A percentile compares a stretch with the other conserved stretches of the same genome.
These are phyloP conservation scores for Sporothrix humicola DNA, from an alignment of 2,329 filamentous ascomycete genomes.

Conservation along the genomic window DNA sequence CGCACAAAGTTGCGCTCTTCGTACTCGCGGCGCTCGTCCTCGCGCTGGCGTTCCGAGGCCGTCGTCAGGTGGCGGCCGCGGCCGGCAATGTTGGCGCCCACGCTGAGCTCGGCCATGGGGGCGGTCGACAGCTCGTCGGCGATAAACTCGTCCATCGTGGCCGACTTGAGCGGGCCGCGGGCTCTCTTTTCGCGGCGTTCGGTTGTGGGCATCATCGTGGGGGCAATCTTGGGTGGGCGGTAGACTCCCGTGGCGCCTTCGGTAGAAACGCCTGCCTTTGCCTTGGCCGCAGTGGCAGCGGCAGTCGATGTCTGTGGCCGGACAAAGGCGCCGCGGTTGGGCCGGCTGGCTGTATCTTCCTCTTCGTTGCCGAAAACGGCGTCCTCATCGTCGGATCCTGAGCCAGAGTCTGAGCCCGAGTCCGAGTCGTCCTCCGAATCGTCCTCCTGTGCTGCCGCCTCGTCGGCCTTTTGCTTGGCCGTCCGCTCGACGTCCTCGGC, in stretches of 20 bases:
- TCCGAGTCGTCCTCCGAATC: slow-evolving; percentile 49
- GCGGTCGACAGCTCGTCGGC: slow-evolving; percentile 80
- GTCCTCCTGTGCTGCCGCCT: slow-evolving; percentile 46
- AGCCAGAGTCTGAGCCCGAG: neutral
- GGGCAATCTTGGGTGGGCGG: slow-evolving; percentile 84
- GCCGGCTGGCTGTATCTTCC: slow-evolving; percentile 37
- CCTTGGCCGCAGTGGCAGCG: slow-evolving; percentile 10
- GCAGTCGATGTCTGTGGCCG: slow-evolving; percentile 37
- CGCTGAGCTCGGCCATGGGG: slow-evolving; percentile 83
- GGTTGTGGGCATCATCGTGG: slow-evolving; percentile 79
- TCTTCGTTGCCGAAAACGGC: slow-evolving; percentile 34
- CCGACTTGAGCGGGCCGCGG: slow-evolving; percentile 72
- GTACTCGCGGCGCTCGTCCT: slow-evolving; percentile 80
- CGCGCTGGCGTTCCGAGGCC: slow-evolving; percentile 73
- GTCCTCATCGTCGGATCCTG: slow-evolving; percentile 37
- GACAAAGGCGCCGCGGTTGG: slow-evolving; percentile 49
- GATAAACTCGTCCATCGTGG: slow-evolving; percentile 91
- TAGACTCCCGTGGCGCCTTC: slow-evolving; percentile 69
- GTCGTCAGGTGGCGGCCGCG: slow-evolving; percentile 82
- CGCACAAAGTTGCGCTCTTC: slow-evolving; percentile 93
- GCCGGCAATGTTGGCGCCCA: slow-evolving; percentile 84
- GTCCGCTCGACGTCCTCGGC: slow-evolving; percentile 73
- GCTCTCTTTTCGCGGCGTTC: slow-evolving; percentile 67
- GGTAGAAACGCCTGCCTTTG: slow-evolving; percentile 38
- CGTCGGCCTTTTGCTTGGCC: slow-evolving; percentile 46